Base-by-base conservation (phyloP, 331 rosid species). In the Spiraea crenata region DNA sequence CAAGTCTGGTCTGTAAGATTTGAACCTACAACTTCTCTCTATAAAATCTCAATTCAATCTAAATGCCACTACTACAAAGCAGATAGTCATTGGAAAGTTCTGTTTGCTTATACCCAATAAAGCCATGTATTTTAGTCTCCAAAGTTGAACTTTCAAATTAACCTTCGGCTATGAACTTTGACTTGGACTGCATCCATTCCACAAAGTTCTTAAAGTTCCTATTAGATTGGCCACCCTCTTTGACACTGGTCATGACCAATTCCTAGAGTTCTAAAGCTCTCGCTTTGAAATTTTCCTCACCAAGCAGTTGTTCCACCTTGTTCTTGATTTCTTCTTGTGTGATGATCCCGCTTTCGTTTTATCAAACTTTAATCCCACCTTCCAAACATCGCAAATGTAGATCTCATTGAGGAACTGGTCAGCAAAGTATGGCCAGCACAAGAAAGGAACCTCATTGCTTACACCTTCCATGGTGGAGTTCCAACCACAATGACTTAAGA, bases 401-500 rank as follows among this genome's bases (percentile, higher is more conserved):
- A 82, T 76, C 74, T 72, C 80, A 9, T 90, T 78, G 1, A 81
- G n/a, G 58, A 84, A 82, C 45, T 90, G 92, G 42, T 90, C 92
- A 5, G 89, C 92, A 57, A 84, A 84, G 56, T 81, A 82, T 13
- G 96, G 96, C 96, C 92, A 90, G 17, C 96, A 88, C 81, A 88
- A 45, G 35, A 85, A 67, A 25, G 87, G 90, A 12, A 88, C 51
- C 15, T 89, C 96, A 70, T 72, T 86, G 80, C 78, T 42, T 5
- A 84, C 59, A 73, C 95, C 83, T 63, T 90, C 96, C 35, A 87
- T 13, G 0, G 77, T 82, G 2, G 96, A 89, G 75, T 89, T 89
- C 96, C 96, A 90, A 60, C 92, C 96, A 35, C 92, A 90, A 12
- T 90, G 97, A 54, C 89, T 90, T 68, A 85, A 1, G 76, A 90